These are phyloP conservation scores for Delonix regia DNA, from an alignment of 306 rosid genomes.

Conservation along the genomic window DNA sequence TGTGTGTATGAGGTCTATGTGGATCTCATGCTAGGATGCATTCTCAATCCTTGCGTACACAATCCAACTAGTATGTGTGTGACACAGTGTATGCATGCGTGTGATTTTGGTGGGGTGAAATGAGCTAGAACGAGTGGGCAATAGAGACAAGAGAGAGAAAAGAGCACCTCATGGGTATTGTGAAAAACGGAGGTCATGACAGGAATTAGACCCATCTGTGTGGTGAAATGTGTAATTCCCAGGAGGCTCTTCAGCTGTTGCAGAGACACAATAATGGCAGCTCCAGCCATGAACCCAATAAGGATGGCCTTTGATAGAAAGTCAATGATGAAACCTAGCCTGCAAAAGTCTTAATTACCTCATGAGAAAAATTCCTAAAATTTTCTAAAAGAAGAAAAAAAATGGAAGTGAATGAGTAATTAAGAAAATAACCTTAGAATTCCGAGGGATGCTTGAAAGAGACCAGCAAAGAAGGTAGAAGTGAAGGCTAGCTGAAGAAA, in stretches of 20 bases:
- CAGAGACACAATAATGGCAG: conserved; percentile 87
- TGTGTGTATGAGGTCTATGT: neutral
- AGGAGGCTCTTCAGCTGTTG: conserved; percentile 91
- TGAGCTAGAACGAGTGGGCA: neutral
- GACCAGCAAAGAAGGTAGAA: conserved; percentile 87
- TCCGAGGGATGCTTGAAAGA: conserved; percentile 89
- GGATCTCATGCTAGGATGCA: neutral
- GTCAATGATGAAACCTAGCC: conserved; percentile 94
- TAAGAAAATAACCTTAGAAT: conserved; percentile 60
- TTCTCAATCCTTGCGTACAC: neutral
- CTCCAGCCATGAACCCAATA: conserved; percentile 97
- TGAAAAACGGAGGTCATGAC: conserved; percentile 79
- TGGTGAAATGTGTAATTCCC: conserved; percentile 83
- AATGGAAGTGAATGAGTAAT: neutral
- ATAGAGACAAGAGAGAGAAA: neutral
- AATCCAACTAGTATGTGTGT: neutral
- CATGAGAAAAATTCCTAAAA: neutral
- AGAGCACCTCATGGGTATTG: conserved; percentile 76
- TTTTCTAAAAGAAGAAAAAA: neutral
- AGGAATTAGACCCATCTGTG: conserved; percentile 73
- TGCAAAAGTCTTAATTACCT: conserved; percentile 32
- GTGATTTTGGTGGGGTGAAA: neutral
- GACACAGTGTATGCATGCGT: neutral
- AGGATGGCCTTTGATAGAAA: conserved; percentile 89
- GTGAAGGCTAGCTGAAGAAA: conserved; percentile 85